These are phyloP conservation scores for Cladosporium colombiae DNA, from an alignment of 2,329 filamentous ascomycete genomes.

Conservation along the genomic window DNA sequence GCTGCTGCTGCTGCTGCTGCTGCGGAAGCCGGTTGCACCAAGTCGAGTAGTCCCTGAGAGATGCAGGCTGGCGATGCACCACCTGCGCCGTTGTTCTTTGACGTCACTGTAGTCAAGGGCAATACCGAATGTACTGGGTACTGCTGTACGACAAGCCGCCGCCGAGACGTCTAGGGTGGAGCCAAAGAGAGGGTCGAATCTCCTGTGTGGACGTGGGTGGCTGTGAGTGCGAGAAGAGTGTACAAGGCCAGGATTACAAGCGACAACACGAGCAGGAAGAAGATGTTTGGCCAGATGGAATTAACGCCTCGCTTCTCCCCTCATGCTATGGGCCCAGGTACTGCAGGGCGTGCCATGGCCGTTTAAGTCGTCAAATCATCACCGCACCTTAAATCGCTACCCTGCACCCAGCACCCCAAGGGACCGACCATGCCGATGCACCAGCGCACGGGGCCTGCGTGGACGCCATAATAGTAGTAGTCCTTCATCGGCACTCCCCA, in stretches of 20 bases:
- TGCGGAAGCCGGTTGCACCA: background rate
- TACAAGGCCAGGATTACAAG: background rate
- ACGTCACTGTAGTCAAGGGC: background rate
- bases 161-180: background rate
- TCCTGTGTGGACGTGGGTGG: background rate
- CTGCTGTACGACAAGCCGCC: background rate
- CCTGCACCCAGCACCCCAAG: background rate
- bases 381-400: background rate
- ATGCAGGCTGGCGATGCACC: background rate
- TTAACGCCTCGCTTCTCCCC: too few relatives aligned
- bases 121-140: too few relatives aligned
- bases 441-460: background rate
- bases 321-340: too few relatives aligned
- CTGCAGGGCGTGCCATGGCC: background rate
- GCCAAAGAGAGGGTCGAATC: background rate
- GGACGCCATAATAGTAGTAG: background rate
- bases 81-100: background rate
- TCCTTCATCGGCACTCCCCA: background rate
- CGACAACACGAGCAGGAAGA: background rate
- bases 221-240: background rate
- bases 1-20: background rate
- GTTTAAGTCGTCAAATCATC: background rate
- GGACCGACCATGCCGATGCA: background rate
- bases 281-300: too few relatives aligned
- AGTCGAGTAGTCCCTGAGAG: background rate